A percentile compares a stretch with the other conserved stretches of the same genome.
Evolutionary conservation across 768 basidiomycete genomes (phyloP).

Genomic region (Gymnopilus dilepis): DNA sequence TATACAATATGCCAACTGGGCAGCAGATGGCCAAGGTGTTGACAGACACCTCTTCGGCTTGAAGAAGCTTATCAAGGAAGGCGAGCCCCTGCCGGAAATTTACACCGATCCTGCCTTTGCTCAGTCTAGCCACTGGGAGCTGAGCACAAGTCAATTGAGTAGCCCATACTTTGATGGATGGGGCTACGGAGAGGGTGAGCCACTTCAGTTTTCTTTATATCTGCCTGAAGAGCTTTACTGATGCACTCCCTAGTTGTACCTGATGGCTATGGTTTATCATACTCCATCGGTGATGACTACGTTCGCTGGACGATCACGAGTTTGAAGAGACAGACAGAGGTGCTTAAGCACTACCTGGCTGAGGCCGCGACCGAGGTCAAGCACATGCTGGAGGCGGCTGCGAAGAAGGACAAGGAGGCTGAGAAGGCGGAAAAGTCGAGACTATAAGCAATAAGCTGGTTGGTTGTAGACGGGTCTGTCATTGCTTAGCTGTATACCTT

Average conservation of each 20-base stretch:
- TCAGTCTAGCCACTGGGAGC: slow-evolving; percentile 86
- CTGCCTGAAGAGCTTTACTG: slow-evolving; percentile 1
- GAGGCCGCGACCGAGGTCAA: slow-evolving; percentile 83
- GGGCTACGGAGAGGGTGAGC: slow-evolving; percentile 94
- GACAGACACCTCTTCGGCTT: slow-evolving; percentile 96
- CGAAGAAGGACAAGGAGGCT: slow-evolving; percentile 44
- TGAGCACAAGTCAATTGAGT: slow-evolving; percentile 89
- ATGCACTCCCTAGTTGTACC: slow-evolving; percentile 65
- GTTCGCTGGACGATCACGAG: slow-evolving; percentile 94
- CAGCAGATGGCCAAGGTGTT: slow-evolving; percentile 92
- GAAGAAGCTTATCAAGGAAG: slow-evolving; percentile 77
- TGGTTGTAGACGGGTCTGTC: not conserved
- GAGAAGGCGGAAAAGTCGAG: slow-evolving; percentile 33
- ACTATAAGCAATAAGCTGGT: slow-evolving; percentile 9
- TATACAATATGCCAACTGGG: slow-evolving; percentile 87
- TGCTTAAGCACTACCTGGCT: slow-evolving; percentile 70
- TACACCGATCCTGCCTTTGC: slow-evolving; percentile 76
- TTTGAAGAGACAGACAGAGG: slow-evolving; percentile 55
- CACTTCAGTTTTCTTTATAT: not conserved
- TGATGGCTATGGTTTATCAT: slow-evolving; percentile 91
- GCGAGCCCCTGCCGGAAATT: slow-evolving; percentile 74
- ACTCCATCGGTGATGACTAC: slow-evolving; percentile 83
- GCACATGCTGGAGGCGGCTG: slow-evolving; percentile 74
- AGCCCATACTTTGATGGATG: slow-evolving; percentile 87
- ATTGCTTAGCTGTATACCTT: no score